Evolutionary conservation across 2,329 filamentous ascomycete genomes (phyloP), one percentile per base, ranked within the genome.

Genomic region (Cladosporium sphaerospermum): DNA sequence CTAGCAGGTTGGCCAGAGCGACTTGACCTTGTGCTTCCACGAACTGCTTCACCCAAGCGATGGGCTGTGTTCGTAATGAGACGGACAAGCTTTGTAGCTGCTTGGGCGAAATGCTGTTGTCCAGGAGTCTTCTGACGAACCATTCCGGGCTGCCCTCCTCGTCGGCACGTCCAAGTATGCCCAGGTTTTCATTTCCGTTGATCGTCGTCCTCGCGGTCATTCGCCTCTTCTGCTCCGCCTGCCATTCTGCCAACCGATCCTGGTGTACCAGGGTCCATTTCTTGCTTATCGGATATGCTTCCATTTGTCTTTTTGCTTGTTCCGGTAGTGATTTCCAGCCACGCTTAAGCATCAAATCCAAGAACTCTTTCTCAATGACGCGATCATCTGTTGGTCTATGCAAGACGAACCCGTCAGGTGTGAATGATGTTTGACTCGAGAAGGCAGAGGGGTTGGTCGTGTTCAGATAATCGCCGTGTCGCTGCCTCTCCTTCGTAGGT

Each of bases 261-360:
- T 99, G 92, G 69, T 97, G 87, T 48, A 99, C 87, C 55, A 99
- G 75, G 1, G 90, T 96, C 93, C 93, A 99, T 73, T 97, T 99
- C 78, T 97, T 97, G 59, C 85, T 82, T 8, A 93, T 82, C 11
- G 91, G 89, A 68, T 99, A 97, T 36, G 90, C 90, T 72, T 93
- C 82, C 92, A 99, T 97, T 75, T 97, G 93, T 57, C 92, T 81
- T 61, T 87, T 83, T 31, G 93, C 93, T 73, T 96, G 89, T 66
- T 99, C 93, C 4, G 93, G 93, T 59, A 99, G 76, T 70, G 95
- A 95, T 73, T 96, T 93, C 89, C 91, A 97, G 59, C 92, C 93
- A 73, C 93, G 83, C 73, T 96, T 96, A 66, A 95, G 88, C 93
- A 99, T 97, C 59, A 99, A 75, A 49, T 89, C 85, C 64, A 91